These are phyloP conservation scores for Acmispon strigosus DNA, from an alignment of 306 rosid genomes.

Conservation along the genomic window DNA sequence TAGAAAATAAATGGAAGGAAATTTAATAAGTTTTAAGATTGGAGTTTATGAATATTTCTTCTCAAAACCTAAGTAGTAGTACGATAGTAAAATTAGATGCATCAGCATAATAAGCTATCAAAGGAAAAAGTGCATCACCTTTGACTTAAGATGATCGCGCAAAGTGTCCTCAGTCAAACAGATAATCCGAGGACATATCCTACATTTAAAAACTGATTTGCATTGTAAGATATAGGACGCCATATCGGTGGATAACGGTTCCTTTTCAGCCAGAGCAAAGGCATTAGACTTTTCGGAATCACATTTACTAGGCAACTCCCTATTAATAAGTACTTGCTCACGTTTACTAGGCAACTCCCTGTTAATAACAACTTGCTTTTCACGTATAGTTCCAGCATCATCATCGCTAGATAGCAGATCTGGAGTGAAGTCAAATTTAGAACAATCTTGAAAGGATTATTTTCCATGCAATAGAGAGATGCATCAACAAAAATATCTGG, in stretches of 20 bases:
- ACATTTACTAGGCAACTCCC: slow-evolving; percentile 26
- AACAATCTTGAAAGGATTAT: slow-evolving; percentile 7
- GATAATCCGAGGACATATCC: slow-evolving; percentile 78
- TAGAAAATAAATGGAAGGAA: too few species aligned
- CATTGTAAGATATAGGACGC: slow-evolving; percentile 44
- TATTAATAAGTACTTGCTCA: slow-evolving; percentile 13
- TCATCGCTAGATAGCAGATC: slow-evolving; percentile 50
- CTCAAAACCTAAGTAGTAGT: background rate
- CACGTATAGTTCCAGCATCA: slow-evolving; percentile 36
- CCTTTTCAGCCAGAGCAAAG: slow-evolving; percentile 10
- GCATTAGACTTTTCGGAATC: slow-evolving; percentile 27
- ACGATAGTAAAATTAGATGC: background rate
- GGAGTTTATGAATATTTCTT: background rate
- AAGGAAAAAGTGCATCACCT: slow-evolving; percentile 41
- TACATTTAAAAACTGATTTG: slow-evolving; percentile 86
- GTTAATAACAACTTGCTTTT: slow-evolving; percentile 16
- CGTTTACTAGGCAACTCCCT: slow-evolving; percentile 24
- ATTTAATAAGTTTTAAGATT: background rate
- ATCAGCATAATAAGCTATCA: background rate
- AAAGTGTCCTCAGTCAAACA: slow-evolving; percentile 75
- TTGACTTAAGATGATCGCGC: slow-evolving; percentile 79
- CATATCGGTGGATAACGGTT: slow-evolving; percentile 25
- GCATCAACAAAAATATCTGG: background rate
- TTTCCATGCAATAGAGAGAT: background rate
- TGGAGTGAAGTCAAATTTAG: slow-evolving; percentile 22